These are phyloP conservation scores for Ramularia endophylla DNA, from an alignment of 2,329 filamentous ascomycete species.

Conservation along the genomic window DNA sequence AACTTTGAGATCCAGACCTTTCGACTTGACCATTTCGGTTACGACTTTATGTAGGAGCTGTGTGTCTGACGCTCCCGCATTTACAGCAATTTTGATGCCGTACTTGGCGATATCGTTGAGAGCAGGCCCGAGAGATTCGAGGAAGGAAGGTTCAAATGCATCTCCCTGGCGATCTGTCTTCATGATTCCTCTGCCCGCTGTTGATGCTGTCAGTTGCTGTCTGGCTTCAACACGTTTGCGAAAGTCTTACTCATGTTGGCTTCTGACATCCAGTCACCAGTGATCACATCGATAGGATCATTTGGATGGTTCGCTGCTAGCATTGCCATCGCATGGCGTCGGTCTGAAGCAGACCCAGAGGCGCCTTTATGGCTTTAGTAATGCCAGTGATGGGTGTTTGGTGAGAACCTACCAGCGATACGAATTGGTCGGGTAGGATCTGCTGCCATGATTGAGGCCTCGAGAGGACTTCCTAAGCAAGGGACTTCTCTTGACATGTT, in stretches of 20 bases:
- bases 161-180: constrained; percentile 27
- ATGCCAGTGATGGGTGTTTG: background rate
- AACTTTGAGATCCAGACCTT: constrained; percentile 40
- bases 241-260: constrained; percentile 27
- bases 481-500: constrained; percentile 10
- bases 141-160: constrained; percentile 48
- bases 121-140: constrained; percentile 43
- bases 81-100: constrained; percentile 50
- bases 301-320: constrained; percentile 24
- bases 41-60: constrained; percentile 45
- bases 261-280: constrained; percentile 46
- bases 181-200: constrained; percentile 12
- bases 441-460: constrained; percentile 18
- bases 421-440: constrained; percentile 23
- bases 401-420: constrained; percentile 21
- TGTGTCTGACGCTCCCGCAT: constrained; percentile 53
- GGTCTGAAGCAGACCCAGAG: constrained; percentile 37
- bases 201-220: constrained; percentile 26
- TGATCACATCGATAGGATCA: constrained; percentile 48
- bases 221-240: constrained; percentile 44
- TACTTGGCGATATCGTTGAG: constrained; percentile 43
- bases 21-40: constrained; percentile 29
- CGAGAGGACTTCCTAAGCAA: constrained; percentile 14
- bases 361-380: constrained; percentile 11
- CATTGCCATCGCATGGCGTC: constrained; percentile 32